phyloP scores from a whole-genome alignment of 352 stramenopile genomes.

The Pythium coloratum region DNA sequence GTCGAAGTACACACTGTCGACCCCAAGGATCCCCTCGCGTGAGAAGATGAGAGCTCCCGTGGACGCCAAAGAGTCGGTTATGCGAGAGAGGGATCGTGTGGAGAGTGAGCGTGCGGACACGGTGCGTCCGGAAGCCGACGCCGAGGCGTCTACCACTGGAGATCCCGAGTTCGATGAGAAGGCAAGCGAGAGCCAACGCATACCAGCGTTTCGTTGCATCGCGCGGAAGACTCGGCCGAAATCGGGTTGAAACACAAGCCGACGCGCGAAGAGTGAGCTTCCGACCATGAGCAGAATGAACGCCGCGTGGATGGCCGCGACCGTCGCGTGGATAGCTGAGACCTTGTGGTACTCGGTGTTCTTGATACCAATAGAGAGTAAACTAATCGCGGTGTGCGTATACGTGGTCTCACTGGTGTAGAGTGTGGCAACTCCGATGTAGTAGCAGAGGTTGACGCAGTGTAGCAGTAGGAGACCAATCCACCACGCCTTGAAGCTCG shows the following conservation, averaged over 20 bases:
- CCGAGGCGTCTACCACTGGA: too few relatives aligned
- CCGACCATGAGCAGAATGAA: not conserved
- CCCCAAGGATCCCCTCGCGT: not conserved
- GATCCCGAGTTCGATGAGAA: not conserved
- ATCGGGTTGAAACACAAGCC: not conserved
- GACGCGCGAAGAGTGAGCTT: not conserved
- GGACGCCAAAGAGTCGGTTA: not conserved
- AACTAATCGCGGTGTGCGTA: not conserved
- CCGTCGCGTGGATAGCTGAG: not conserved
- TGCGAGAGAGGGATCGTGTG: not conserved
- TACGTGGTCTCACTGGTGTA: not conserved
- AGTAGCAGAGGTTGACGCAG: not conserved
- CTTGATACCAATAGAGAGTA: slow-evolving; percentile 1
- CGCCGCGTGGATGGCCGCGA: not conserved
- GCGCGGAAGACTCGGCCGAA: not conserved
- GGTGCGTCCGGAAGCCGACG: too few relatives aligned
- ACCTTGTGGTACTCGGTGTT: not conserved
- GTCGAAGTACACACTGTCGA: slow-evolving; percentile 7
- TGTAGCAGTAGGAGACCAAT: not conserved
- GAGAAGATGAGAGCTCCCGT: not conserved
- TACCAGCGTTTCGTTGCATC: not conserved
- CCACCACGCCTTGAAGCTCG: slow-evolving; percentile 1
- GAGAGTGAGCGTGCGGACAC: not conserved
- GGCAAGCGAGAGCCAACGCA: not conserved
- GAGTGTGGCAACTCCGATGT: not conserved